Evolutionary conservation across 768 basidiomycete genomes (phyloP), one percentile per base, ranked within the genome.

Genomic region (Ramaria sp.): DNA sequence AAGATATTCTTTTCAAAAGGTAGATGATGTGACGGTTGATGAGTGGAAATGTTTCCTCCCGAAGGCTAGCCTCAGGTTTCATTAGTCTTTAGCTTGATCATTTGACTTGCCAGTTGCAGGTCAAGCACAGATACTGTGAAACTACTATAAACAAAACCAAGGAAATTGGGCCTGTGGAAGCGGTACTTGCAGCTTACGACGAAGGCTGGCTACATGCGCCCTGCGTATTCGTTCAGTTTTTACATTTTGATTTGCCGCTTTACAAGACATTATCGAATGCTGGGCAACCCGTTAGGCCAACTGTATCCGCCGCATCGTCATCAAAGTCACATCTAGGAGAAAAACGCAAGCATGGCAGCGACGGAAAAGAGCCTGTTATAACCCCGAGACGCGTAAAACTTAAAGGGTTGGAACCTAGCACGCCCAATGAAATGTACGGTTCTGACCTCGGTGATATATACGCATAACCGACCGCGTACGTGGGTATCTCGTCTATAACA

Each of bases 11-110:
- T 75, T 72, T n/a, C 54, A 60, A 15, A 72, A 77, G n/a, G 72
- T 72, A 24, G 64, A 72, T 10, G 66, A 72, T 27, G 67, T 81
- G 22, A 69, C 68, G 12, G 59, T 66, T n/a, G 70, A 69, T 0
- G 80, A 82, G 64, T 82, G 79, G 79, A 51, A 62, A 9, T 64
- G 67, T 7, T 69, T 82, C 15, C 63, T 73, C 5, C 61, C 64
- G 1, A 64, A 70, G 53, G 79, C 80, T 60, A 61, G 72, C 48
- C 51, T 22, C 27, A 5, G 20, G 12, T 31, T 24, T 41, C 52
- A 24, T 13, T 17, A 48, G 15, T 20, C 37, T 39, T 27, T n/a
- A 24, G 13, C 22, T 47, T 20, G 27, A 47, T 47, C 5, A 47
- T 47, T 19, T 30, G 27, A 27, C 46, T 30, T 30, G 20, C 33